Evolutionary conservation across 2,329 filamentous ascomycete species (phyloP).

Genomic region (Pseudogymnoascus sp.): DNA sequence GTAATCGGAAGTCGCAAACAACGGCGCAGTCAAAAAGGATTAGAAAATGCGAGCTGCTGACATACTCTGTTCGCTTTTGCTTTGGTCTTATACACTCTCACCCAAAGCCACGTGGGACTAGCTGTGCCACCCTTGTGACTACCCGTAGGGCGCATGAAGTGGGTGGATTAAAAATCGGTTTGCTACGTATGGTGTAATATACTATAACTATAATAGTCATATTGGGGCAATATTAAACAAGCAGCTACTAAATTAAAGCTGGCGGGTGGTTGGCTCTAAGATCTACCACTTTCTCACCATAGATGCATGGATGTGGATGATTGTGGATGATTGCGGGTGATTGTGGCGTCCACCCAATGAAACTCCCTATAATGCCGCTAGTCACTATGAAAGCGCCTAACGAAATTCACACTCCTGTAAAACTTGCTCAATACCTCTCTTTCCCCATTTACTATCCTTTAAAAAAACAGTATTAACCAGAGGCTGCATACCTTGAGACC

Average conservation of each 20-base stretch:
- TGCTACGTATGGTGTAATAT: background rate
- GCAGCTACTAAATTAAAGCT: background rate
- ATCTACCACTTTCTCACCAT: background rate
- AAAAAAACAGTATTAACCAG: background rate
- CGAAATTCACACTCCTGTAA: background rate
- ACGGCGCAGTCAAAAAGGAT: background rate
- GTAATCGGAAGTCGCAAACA: background rate
- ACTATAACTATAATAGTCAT: background rate
- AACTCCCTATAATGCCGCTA: background rate
- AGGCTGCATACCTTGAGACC: no score
- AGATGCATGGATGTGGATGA: background rate
- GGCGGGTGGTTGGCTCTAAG: background rate
- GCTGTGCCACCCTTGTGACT: background rate
- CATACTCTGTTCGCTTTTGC: no score
- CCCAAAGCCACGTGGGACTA: background rate
- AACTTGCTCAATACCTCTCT: background rate
- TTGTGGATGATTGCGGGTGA: background rate
- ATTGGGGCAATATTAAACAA: background rate
- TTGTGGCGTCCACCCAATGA: background rate
- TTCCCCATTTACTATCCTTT: background rate
- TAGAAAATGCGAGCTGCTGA: background rate
- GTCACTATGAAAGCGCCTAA: background rate
- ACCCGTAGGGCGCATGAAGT: background rate
- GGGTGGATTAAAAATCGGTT: background rate
- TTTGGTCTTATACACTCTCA: background rate